Evolutionary conservation across 2,329 filamentous ascomycete species (phyloP).

Genomic region (Zasmidium cellare): DNA sequence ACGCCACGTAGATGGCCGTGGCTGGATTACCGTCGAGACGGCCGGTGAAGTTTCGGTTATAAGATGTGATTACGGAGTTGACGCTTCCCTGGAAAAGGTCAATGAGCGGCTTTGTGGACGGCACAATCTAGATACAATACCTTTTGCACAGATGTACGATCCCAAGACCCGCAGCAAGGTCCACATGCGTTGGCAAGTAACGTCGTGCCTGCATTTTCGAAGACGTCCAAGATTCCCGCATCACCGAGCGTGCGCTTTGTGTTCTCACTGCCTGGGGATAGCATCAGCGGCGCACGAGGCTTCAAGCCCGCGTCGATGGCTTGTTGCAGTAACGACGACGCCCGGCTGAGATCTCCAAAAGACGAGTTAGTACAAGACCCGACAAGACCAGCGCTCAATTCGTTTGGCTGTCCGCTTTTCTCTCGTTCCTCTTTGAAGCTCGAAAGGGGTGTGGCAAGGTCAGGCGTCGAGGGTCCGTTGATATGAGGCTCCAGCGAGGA

Average conservation of each 20-base stretch:
- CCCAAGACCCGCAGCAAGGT: constrained; percentile 72
- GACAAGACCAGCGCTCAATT: constrained; percentile 88
- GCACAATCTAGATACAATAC: too few relatives aligned
- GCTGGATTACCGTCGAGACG: constrained; percentile 95
- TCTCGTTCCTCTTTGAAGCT: constrained; percentile 82
- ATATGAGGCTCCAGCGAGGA: constrained; percentile 60
- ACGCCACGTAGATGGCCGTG: constrained; percentile 98
- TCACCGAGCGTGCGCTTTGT: constrained; percentile 91
- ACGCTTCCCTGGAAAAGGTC: constrained; percentile 74
- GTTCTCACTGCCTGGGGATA: constrained; percentile 94
- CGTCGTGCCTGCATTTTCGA: constrained; percentile 81
- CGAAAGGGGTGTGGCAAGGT: constrained; percentile 88
- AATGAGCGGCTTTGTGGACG: too few relatives aligned
- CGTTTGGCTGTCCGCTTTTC: constrained; percentile 85
- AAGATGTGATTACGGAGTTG: constrained; percentile 95
- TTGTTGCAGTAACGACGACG: constrained; percentile 89
- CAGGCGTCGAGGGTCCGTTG: constrained; percentile 80
- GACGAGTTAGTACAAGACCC: constrained; percentile 99
- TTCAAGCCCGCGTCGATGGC: constrained; percentile 83
- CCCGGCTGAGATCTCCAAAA: constrained; percentile 97
- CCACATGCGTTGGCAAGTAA: constrained; percentile 92
- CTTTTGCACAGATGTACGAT: constrained; percentile 77
- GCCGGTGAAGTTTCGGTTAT: constrained; percentile 97
- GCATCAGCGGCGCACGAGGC: constrained; percentile 88
- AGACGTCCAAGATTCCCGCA: constrained; percentile 82